Evolutionary conservation across 345 rosid genomes (phyloP).

Genomic region (Linum tenue): DNA sequence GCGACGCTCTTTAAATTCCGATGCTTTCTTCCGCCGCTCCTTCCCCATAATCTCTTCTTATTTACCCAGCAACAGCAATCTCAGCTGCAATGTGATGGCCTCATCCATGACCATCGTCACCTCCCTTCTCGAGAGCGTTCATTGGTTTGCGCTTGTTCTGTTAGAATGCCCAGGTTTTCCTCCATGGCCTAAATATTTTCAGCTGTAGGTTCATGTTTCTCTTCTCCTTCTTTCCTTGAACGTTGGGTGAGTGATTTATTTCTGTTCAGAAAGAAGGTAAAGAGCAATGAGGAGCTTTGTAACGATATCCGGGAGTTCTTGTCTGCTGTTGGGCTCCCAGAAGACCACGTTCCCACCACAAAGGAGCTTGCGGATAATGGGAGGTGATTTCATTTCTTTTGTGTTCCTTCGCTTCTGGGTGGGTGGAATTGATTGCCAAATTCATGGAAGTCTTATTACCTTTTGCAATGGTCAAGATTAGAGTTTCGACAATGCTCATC

Average conservation of each 20-base stretch:
- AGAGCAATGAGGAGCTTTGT: conserved; percentile 69
- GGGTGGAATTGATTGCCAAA: not conserved
- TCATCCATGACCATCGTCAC: not conserved
- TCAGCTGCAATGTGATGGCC: not conserved
- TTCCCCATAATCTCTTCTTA: conserved; percentile 22
- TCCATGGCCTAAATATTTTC: not conserved
- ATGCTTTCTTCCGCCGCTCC: conserved; percentile 15
- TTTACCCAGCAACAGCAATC: conserved; percentile 14
- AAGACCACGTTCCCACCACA: conserved; percentile 58
- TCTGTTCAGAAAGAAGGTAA: conserved; percentile 57
- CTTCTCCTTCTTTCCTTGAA: not conserved
- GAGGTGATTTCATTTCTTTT: conserved; percentile 38
- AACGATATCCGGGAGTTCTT: conserved; percentile 56
- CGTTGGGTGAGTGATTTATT: not conserved
- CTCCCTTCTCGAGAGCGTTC: conserved; percentile 20
- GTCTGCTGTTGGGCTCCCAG: conserved; percentile 54
- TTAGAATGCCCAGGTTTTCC: conserved; percentile 37
- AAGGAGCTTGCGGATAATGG: conserved; percentile 72
- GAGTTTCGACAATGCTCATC: too few species aligned
- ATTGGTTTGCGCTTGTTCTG: conserved; percentile 32
- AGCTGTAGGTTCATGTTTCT: not conserved
- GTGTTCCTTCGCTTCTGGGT: not conserved
- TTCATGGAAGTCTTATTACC: not conserved
- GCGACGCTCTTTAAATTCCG: conserved; percentile 31
- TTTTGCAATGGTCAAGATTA: not conserved